Evolutionary conservation across 352 stramenopile genomes (phyloP).

Genomic region (Phytophthora megakarya): DNA sequence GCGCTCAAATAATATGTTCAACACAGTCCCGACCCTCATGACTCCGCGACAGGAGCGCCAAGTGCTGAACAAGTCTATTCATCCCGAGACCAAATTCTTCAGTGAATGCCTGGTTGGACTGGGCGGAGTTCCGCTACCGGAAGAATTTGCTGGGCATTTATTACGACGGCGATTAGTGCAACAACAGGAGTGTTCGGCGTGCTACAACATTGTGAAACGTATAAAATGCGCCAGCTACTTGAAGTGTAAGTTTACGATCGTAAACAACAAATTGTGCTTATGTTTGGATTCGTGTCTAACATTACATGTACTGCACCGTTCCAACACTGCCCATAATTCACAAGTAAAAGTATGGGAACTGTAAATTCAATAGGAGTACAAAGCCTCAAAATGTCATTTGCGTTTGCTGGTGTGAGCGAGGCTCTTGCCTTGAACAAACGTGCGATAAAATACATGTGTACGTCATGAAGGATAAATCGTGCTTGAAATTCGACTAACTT

Average conservation of each 20-base stretch:
- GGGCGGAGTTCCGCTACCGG: slow-evolving; percentile 36
- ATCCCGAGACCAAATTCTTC: slow-evolving; percentile 18
- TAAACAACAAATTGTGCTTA: background rate
- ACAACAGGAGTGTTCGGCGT: slow-evolving; percentile 24
- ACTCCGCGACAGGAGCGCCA: slow-evolving; percentile 44
- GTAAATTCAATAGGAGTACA: too few species aligned
- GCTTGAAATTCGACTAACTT: too few species aligned
- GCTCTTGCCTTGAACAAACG: too few species aligned
- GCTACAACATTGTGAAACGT: slow-evolving; percentile 31
- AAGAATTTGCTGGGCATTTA: slow-evolving; percentile 37
- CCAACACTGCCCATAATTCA: too few species aligned
- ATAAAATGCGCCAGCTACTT: slow-evolving; percentile 23
- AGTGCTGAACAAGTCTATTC: slow-evolving; percentile 11
- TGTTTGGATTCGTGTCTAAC: too few species aligned
- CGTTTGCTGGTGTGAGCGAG: too few species aligned
- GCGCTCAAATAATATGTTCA: slow-evolving; percentile 43
- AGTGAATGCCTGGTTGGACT: slow-evolving; percentile 46
- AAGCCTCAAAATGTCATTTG: too few species aligned
- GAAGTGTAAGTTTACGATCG: slow-evolving; percentile 6
- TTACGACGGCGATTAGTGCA: slow-evolving; percentile 35
- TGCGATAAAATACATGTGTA: too few species aligned
- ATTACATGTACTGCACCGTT: too few species aligned
- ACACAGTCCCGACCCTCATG: slow-evolving; percentile 49
- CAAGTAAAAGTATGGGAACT: too few species aligned
- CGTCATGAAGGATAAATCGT: too few species aligned